Base-by-base conservation (phyloP, 2,329 filamentous ascomycete species). In the Daldinia eschscholtzii region DNA sequence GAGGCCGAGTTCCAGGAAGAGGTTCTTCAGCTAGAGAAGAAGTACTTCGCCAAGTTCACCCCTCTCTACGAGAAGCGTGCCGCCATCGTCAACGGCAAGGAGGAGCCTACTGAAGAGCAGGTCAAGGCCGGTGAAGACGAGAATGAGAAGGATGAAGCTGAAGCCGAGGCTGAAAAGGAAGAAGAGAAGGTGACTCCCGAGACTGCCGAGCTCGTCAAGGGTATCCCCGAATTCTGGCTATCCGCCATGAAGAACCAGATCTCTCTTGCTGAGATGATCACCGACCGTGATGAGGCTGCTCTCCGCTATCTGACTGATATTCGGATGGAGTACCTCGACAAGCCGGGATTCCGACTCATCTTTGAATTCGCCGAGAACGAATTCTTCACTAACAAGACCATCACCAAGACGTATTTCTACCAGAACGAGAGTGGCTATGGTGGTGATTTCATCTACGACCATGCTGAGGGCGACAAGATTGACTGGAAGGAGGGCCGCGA, bases 161-260 rank as follows among this genome's bases (percentile, higher is more conserved):
- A 86, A 75, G 81, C 82, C 68, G 87, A 90, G 77, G 46, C 46
- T 15, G 46, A 52, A 52, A 83, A 86, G 76, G 75, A 80, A 55
- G 87, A 81, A 55, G 87, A 89, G 77, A 83, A 87, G 77, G 84
- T 88, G 74, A 79, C 85, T 52, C 81, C 83, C 64, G 83, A 87
- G 71, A 80, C 83, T 37, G 81, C 83, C 66, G 78, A 85, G 70
- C 81, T 85, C 63, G 83, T 91, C 72, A 86, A 89, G 77, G 96
- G 96, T 82, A 98, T 99, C 71, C 96, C 96, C 71, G 96, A 99
- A 84, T 99, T 99, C 88, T 99, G 96, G 96, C 88, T 99, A 57
- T 98, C 95, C 70, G 95, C 97, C 76, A 98, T 99, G 95, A 99
- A 99, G 89, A 99, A 99, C 87, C 95, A 98, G 81, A 89, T 96